Conservation (phyloP, 2,329 filamentous ascomycete species). For the Verticillium alfalfae region DNA sequence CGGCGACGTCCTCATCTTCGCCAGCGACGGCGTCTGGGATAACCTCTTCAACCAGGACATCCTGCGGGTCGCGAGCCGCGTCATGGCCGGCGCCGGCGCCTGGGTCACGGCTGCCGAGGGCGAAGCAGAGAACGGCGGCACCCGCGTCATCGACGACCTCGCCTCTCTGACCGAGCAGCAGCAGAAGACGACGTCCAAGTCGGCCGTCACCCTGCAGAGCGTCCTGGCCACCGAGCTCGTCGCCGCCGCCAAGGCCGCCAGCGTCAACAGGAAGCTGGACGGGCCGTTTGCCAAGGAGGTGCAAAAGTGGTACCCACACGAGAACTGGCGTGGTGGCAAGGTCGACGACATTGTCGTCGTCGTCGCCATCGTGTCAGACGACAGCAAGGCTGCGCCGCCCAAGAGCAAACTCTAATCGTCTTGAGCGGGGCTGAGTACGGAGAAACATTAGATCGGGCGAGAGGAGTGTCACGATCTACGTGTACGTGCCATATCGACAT, state of each 20-base stretch:
- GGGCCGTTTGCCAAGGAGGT: conserved; percentile 95
- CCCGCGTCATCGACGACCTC: conserved; percentile 59
- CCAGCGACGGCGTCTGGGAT: conserved; percentile 93
- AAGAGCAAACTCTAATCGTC: conserved; percentile 22
- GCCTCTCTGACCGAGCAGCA: conserved; percentile 42
- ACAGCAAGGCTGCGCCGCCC: conserved; percentile 22
- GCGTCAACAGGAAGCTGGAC: conserved; percentile 73
- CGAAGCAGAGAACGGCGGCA: conserved; percentile 42
- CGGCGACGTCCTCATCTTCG: conserved; percentile 89
- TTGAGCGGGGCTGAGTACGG: background rate
- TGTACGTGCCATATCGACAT: no score
- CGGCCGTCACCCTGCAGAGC: conserved; percentile 60
- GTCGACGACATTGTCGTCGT: conserved; percentile 93
- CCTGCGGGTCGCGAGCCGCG: conserved; percentile 68
- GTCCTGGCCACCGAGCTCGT: conserved; percentile 75
- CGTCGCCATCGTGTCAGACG: conserved; percentile 70
- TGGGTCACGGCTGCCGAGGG: conserved; percentile 54
- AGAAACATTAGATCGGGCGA: no score
- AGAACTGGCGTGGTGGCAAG: conserved; percentile 88
- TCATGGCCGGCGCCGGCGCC: conserved; percentile 69
- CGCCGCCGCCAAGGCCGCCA: conserved; percentile 76
- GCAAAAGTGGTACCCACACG: conserved; percentile 77
- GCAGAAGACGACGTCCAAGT: conserved; percentile 12
- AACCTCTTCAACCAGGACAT: conserved; percentile 91
- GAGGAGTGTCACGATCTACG: background rate